Conservation (phyloP, 1,139 yeast genomes). For the Suhomyces maxii region DNA sequence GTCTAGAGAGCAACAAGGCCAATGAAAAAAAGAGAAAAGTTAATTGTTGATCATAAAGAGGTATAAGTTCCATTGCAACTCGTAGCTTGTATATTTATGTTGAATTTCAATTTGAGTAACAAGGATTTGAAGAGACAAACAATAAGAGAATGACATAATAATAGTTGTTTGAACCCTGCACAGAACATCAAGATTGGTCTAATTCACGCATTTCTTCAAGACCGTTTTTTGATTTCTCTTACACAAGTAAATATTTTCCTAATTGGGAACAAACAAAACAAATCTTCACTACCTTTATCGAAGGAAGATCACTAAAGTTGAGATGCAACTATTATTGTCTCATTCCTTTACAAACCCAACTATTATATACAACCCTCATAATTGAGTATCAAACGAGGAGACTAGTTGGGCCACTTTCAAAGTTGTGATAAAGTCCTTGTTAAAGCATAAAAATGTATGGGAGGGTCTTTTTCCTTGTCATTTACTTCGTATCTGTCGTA, state of each 20-base stretch:
- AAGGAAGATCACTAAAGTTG: not conserved
- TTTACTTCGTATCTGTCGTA: constrained; percentile 1
- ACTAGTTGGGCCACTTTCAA: not conserved
- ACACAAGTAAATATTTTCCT: constrained; percentile 4
- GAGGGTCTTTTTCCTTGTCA: not conserved
- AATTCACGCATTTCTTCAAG: too few relatives aligned
- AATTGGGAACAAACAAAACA: constrained; percentile 11
- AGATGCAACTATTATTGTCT: not conserved
- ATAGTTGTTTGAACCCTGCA: too few relatives aligned
- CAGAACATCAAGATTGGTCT: too few relatives aligned
- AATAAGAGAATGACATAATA: too few relatives aligned
- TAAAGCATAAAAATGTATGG: not conserved
- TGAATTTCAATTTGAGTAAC: too few relatives aligned
- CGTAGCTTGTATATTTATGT: too few relatives aligned
- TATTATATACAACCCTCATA: not conserved
- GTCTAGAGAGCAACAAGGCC: too few relatives aligned
- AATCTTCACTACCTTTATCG: not conserved
- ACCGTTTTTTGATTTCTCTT: too few relatives aligned
- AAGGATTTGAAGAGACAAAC: too few relatives aligned
- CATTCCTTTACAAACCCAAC: not conserved
- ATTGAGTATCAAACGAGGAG: not conserved
- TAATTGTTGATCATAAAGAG: too few relatives aligned
- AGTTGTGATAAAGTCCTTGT: not conserved
- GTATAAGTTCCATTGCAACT: too few relatives aligned
- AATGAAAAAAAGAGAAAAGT: too few relatives aligned